A percentile compares a stretch with the other conserved stretches of the same genome.
phyloP scores from a whole-genome alignment of 495 filamentous ascomycete genomes.

The Parmelia sp. region DNA sequence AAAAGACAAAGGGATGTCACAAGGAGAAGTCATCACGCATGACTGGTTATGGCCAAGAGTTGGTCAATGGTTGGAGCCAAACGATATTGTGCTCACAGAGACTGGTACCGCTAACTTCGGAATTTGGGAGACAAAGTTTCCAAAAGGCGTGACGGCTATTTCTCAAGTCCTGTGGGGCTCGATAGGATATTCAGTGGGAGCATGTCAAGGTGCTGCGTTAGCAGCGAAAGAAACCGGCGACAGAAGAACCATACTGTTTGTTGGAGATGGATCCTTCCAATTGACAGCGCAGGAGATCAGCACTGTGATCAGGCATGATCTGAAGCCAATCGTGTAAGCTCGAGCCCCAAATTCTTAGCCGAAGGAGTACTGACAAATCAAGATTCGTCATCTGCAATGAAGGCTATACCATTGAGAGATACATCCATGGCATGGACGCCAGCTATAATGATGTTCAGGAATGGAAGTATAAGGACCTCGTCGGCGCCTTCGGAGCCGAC shows the following conservation, averaged over 20 bases:
- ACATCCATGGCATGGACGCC: slow-evolving; percentile 58
- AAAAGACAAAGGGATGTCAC: slow-evolving; percentile 40
- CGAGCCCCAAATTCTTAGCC: slow-evolving; percentile 11
- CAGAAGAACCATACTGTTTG: slow-evolving; percentile 71
- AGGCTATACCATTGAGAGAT: slow-evolving; percentile 52
- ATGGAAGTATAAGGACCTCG: slow-evolving; percentile 67
- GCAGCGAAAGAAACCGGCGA: slow-evolving; percentile 58
- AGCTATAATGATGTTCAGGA: slow-evolving; percentile 71
- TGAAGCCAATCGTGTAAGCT: slow-evolving; percentile 72
- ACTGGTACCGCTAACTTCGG: slow-evolving; percentile 89
- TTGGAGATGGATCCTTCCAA: slow-evolving; percentile 83
- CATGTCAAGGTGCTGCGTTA: slow-evolving; percentile 68
- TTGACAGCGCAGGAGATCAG: slow-evolving; percentile 79
- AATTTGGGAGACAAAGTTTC: slow-evolving; percentile 82
- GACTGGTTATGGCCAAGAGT: slow-evolving; percentile 81
- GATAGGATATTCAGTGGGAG: slow-evolving; percentile 76
- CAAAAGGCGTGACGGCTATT: slow-evolving; percentile 63
- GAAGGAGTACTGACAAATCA: slow-evolving; percentile 5
- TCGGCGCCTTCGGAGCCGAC: slow-evolving; percentile 59
- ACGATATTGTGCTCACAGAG: slow-evolving; percentile 80
- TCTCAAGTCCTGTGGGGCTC: slow-evolving; percentile 86
- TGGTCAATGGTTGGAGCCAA: slow-evolving; percentile 66
- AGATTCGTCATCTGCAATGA: slow-evolving; percentile 58
- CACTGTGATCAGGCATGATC: slow-evolving; percentile 71
- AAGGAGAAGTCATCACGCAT: slow-evolving; percentile 62